Conservation (phyloP, 371 early-diverging fungal species). For the Fennellomyces sp. region DNA sequence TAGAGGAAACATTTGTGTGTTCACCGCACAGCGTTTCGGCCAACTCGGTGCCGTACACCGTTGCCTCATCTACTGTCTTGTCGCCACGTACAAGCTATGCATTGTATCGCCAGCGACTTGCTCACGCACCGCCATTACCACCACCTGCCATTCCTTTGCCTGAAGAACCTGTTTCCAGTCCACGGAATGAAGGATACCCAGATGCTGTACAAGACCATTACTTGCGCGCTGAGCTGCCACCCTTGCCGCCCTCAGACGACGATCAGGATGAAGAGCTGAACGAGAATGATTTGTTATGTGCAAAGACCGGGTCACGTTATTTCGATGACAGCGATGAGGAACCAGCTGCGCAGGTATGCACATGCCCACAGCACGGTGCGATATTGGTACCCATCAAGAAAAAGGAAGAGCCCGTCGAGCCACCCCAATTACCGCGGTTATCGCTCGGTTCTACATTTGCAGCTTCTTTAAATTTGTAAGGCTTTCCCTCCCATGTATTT, state of each 20-base stretch:
- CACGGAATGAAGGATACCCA: neutral
- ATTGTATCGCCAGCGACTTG: constrained; percentile 13
- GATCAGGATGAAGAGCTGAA: neutral
- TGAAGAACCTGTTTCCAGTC: neutral
- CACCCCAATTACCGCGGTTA: neutral
- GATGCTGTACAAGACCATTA: neutral
- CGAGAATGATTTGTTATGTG: neutral
- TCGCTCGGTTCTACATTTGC: neutral
- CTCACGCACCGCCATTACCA: neutral
- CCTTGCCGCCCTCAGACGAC: neutral
- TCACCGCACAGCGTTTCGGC: neutral
- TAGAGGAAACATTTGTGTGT: constrained; percentile 19
- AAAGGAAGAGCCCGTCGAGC: neutral
- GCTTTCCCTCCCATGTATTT: no score
- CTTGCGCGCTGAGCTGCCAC: neutral
- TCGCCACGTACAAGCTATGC: constrained; percentile 30
- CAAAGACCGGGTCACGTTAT: neutral
- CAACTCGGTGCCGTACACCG: constrained; percentile 13
- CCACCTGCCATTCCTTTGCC: constrained; percentile 1
- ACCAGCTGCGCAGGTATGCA: neutral
- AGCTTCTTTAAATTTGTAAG: neutral
- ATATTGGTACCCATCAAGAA: neutral
- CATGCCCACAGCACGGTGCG: constrained; percentile 3
- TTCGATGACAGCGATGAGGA: neutral
- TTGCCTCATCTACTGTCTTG: constrained; percentile 41